Evolutionary conservation across 345 rosid species (phyloP).

Genomic region (Aquilaria malaccensis): DNA sequence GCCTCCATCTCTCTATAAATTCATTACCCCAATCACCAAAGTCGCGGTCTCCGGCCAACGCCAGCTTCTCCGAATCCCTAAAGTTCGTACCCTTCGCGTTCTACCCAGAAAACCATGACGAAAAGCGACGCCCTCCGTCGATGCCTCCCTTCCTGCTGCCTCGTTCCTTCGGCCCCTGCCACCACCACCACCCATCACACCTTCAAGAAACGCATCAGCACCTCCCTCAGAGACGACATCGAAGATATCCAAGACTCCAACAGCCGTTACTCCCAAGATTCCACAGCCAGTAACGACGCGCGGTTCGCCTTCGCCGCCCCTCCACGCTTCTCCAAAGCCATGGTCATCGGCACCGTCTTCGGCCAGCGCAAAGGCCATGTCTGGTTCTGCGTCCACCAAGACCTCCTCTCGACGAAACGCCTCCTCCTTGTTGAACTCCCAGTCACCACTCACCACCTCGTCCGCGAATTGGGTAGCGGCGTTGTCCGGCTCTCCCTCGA

Average conservation of each 20-base stretch:
- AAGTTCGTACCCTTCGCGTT: neutral
- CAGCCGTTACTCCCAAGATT: slow-evolving; percentile 17
- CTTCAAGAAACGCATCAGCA: slow-evolving; percentile 63
- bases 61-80: neutral
- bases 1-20: slow-evolving; percentile 5
- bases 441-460: slow-evolving; percentile 50
- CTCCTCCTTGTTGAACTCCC: slow-evolving; percentile 72
- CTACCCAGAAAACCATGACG: slow-evolving; percentile 29
- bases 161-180: slow-evolving; percentile 29
- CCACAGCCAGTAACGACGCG: slow-evolving; percentile 18
- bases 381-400: slow-evolving; percentile 79
- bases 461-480: slow-evolving; percentile 69
- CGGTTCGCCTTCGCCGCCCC: slow-evolving; percentile 11
- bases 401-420: slow-evolving; percentile 70
- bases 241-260: slow-evolving; percentile 16
- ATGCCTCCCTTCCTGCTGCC: slow-evolving; percentile 59
- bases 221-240: slow-evolving; percentile 61
- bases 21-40: neutral
- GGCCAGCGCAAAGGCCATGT: slow-evolving; percentile 79
- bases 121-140: slow-evolving; percentile 72
- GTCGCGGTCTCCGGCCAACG: too few relatives aligned
- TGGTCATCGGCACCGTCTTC: slow-evolving; percentile 80
- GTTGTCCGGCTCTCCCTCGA: slow-evolving; percentile 75
- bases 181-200: slow-evolving; percentile 14
- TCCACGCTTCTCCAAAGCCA: slow-evolving; percentile 63